Evolutionary conservation across 2,329 filamentous ascomycete species (phyloP).

Genomic region (Fusarium praegraminearum): DNA sequence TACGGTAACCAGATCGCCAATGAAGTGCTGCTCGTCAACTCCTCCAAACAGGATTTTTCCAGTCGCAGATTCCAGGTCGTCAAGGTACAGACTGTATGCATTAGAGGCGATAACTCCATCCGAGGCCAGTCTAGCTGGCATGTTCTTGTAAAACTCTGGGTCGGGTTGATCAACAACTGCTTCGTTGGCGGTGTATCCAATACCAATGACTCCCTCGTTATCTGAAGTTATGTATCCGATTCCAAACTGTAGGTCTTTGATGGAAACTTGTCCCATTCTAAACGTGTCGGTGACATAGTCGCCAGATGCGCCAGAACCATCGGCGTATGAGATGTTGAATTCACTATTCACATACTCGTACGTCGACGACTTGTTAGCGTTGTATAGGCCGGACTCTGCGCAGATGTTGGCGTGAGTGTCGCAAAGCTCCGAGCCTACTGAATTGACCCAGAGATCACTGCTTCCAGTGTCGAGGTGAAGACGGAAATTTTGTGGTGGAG

Average conservation of each 20-base stretch:
- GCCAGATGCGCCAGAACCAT: conserved; percentile 80
- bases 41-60: conserved; percentile 82
- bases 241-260: conserved; percentile 76
- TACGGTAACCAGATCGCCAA: conserved; percentile 72
- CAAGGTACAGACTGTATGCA: conserved; percentile 81
- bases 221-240: conserved; percentile 73
- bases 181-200: conserved; percentile 86
- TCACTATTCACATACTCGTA: conserved; percentile 78
- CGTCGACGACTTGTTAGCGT: conserved; percentile 78
- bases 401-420: conserved; percentile 63
- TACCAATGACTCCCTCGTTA: conserved; percentile 81
- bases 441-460: conserved; percentile 79
- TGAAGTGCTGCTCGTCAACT: conserved; percentile 74
- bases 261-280: conserved; percentile 64
- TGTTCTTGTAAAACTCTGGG: conserved; percentile 71
- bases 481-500: conserved; percentile 67
- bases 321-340: conserved; percentile 91
- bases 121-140: conserved; percentile 73
- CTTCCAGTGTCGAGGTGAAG: conserved; percentile 76
- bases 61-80: conserved; percentile 73
- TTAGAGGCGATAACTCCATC: conserved; percentile 72
- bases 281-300: conserved; percentile 85
- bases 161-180: conserved; percentile 73
- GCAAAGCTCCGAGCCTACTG: conserved; percentile 71
- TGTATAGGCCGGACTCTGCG: conserved; percentile 72